Evolutionary conservation across 768 basidiomycete genomes (phyloP).

Genomic region (Russula compacta): DNA sequence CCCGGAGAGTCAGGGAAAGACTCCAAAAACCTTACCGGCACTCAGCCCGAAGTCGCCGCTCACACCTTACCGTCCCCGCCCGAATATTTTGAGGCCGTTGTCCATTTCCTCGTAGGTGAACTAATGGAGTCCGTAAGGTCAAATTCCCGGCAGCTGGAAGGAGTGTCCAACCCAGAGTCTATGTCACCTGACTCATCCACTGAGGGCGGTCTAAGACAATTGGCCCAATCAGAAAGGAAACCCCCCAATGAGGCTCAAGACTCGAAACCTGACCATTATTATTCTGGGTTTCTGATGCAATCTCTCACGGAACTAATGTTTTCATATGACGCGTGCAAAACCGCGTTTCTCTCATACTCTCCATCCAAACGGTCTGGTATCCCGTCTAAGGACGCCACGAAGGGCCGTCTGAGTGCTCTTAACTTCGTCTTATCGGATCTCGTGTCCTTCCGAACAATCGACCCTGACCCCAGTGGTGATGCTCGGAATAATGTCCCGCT

Average conservation of each 20-base stretch:
- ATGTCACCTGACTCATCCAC: background rate
- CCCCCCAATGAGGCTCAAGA: constrained; percentile 1
- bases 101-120: constrained; percentile 68
- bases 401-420: constrained; percentile 59
- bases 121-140: constrained; percentile 49
- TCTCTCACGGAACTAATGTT: constrained; percentile 86
- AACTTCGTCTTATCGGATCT: constrained; percentile 79
- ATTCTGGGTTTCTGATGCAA: constrained; percentile 82
- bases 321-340: constrained; percentile 88
- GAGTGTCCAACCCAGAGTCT: background rate
- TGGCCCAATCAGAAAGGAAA: background rate
- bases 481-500: constrained; percentile 50
- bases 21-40: constrained; percentile 13
- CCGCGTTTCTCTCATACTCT: constrained; percentile 73
- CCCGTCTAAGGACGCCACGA: constrained; percentile 51
- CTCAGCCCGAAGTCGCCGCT: constrained; percentile 21
- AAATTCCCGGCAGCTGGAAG: constrained; percentile 3
- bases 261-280: constrained; percentile 32
- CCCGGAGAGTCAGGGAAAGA: constrained; percentile 18
- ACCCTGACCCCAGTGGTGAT: constrained; percentile 47
- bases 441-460: constrained; percentile 66
- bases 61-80: constrained; percentile 22
- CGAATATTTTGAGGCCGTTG: constrained; percentile 46
- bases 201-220: background rate
- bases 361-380: constrained; percentile 52